A percentile compares a stretch with the other conserved stretches of the same genome.
Conservation (phyloP, 345 rosid genomes). For the Brassica rapa region DNA sequence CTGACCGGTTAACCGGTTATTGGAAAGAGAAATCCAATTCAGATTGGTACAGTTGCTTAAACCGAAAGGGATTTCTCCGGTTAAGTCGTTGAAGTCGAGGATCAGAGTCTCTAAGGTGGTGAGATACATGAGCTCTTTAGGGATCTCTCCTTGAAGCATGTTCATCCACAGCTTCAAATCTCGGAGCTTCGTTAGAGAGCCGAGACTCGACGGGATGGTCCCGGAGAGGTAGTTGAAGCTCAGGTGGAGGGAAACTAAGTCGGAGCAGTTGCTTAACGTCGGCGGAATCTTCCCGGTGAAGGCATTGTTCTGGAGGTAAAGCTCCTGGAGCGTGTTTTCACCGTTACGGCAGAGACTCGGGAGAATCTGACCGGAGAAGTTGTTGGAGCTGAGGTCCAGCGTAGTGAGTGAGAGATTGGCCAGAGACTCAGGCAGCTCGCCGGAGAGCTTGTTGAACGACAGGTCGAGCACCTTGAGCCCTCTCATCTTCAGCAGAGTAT, state of each 20-base stretch:
- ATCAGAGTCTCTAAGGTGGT: slow-evolving; percentile 69
- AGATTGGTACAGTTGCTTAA: slow-evolving; percentile 74
- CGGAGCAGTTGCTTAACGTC: slow-evolving; percentile 74
- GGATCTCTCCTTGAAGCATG: slow-evolving; percentile 79
- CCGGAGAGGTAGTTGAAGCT: slow-evolving; percentile 84
- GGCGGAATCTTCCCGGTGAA: slow-evolving; percentile 58
- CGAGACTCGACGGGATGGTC: slow-evolving; percentile 77
- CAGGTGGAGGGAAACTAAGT: slow-evolving; percentile 78
- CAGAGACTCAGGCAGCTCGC: slow-evolving; percentile 63
- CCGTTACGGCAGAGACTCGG: slow-evolving; percentile 55
- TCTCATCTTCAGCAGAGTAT: slow-evolving; percentile 59
- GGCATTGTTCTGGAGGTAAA: slow-evolving; percentile 72
- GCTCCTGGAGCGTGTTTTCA: slow-evolving; percentile 50
- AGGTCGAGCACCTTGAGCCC: slow-evolving; percentile 56
- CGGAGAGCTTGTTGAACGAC: slow-evolving; percentile 60
- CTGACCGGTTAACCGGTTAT: slow-evolving; percentile 71
- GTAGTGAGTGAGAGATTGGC: slow-evolving; percentile 55
- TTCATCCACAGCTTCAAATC: slow-evolving; percentile 89
- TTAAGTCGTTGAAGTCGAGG: slow-evolving; percentile 84
- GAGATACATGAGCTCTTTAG: slow-evolving; percentile 60
- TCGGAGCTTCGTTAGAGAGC: slow-evolving; percentile 60
- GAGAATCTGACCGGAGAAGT: slow-evolving; percentile 64
- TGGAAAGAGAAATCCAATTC: slow-evolving; percentile 91
- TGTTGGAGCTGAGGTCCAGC: slow-evolving; percentile 88
- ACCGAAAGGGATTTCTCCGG: slow-evolving; percentile 68